Evolutionary conservation across 371 early-diverging fungal genomes (phyloP).

Genomic region (Mucor indicus): DNA sequence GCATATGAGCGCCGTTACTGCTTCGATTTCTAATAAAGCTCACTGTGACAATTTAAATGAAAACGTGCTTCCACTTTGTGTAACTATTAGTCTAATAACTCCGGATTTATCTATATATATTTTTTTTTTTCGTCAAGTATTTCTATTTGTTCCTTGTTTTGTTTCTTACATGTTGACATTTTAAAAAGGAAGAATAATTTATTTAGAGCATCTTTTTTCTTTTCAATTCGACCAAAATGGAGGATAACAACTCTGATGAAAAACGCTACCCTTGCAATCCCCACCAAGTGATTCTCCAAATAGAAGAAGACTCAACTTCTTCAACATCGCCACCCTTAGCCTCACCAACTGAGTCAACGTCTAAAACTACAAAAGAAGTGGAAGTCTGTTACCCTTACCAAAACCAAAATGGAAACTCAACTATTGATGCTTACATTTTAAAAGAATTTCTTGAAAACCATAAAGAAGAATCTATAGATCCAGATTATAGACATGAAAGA

Average conservation of each 20-base stretch:
- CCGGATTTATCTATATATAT: neutral
- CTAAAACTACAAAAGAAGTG: neutral
- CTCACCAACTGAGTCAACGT: neutral
- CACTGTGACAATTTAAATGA: no score
- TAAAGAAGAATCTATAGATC: neutral
- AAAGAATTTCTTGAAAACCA: conserved; percentile 3
- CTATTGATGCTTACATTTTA: conserved; percentile 8
- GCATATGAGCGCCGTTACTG: no score
- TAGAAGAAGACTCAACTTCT: conserved; percentile 10
- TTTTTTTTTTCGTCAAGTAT: neutral
- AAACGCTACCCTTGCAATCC: neutral
- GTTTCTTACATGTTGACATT: neutral
- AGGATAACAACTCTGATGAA: conserved; percentile 13
- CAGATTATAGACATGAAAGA: conserved; percentile 5
- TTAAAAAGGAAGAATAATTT: neutral
- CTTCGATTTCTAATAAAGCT: no score
- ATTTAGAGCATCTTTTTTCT: neutral
- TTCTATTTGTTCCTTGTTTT: neutral
- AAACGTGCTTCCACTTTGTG: no score
- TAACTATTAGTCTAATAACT: neutral
- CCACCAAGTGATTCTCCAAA: conserved; percentile 5
- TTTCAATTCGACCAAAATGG: conserved; percentile 9
- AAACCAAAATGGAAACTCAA: neutral
- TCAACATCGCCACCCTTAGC: neutral
- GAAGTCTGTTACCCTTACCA: conserved; percentile 22